A percentile compares a stretch with the other conserved stretches of the same genome.
Conservation (phyloP, 176 grass and related monocot species). For the Coix lacrymajobi region DNA sequence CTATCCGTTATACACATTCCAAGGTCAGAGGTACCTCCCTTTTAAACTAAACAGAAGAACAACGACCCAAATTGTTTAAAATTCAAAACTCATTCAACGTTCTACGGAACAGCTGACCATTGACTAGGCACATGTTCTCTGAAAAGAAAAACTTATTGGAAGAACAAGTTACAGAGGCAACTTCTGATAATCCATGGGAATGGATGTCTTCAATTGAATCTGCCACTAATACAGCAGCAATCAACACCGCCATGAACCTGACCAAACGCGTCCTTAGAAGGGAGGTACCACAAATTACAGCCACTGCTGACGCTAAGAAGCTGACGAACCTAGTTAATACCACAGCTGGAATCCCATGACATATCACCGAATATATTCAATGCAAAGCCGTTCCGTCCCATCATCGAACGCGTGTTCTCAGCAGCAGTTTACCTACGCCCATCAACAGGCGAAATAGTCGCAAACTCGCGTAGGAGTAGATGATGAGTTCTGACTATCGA, state of each 20-base stretch:
- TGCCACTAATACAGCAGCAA: background rate
- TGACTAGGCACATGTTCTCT: background rate
- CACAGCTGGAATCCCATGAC: background rate
- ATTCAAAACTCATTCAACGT: conserved; percentile 11
- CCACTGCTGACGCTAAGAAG: background rate
- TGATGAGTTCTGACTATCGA: background rate
- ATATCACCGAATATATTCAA: background rate
- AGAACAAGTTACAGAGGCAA: conserved; percentile 9
- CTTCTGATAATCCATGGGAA: background rate
- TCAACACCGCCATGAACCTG: background rate
- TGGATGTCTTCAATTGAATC: background rate
- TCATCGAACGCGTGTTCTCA: background rate
- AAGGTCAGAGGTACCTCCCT: background rate
- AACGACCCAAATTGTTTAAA: background rate
- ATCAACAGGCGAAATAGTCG: background rate
- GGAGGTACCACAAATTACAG: background rate
- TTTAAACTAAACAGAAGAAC: background rate
- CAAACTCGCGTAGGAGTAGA: background rate
- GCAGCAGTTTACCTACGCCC: background rate
- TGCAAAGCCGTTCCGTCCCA: background rate
- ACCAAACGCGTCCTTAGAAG: background rate
- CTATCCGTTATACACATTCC: background rate
- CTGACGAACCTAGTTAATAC: background rate
- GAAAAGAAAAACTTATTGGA: background rate
- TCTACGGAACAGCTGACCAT: background rate